Percentiles rank a stretch among this genome's conserved stretches.
Evolutionary conservation across 2,329 filamentous ascomycete genomes (phyloP).

Genomic region (Clarireedia homoeocarpa): DNA sequence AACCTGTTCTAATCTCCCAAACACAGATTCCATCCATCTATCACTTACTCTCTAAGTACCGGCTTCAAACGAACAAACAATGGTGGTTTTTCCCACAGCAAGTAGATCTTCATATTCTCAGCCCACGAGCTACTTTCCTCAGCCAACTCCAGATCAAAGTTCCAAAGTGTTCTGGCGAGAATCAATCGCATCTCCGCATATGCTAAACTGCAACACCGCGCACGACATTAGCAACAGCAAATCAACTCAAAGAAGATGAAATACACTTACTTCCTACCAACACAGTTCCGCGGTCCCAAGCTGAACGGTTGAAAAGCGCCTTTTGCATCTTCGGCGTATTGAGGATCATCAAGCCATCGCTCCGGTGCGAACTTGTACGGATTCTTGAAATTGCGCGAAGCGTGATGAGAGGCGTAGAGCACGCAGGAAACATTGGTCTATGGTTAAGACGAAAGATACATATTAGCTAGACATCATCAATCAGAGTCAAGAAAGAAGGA

Average conservation of each 20-base stretch:
- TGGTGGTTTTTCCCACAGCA: neutral
- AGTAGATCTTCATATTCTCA: neutral
- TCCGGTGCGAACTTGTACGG: slow-evolving; percentile 12
- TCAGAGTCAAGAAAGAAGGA: neutral
- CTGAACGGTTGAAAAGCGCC: slow-evolving; percentile 9
- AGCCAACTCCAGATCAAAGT: slow-evolving; percentile 12
- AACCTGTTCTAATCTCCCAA: no score
- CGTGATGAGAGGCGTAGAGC: neutral
- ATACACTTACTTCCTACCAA: slow-evolving; percentile 12
- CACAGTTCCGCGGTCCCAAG: slow-evolving; percentile 12
- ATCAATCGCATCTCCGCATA: slow-evolving; percentile 15
- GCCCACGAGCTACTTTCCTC: neutral
- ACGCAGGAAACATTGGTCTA: slow-evolving; percentile 7
- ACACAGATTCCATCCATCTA: neutral
- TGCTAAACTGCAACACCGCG: slow-evolving; percentile 6
- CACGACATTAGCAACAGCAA: neutral
- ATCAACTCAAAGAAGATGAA: neutral
- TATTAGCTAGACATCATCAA: neutral
- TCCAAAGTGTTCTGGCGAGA: slow-evolving; percentile 10
- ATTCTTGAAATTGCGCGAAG: slow-evolving; percentile 6
- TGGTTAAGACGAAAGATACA: neutral
- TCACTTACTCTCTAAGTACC: neutral
- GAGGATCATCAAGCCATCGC: slow-evolving; percentile 28
- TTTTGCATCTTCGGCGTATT: slow-evolving; percentile 7
- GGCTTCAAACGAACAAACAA: neutral